Evolutionary conservation across 768 basidiomycete species (phyloP).

Genomic region (Chalciporus piperatus): DNA sequence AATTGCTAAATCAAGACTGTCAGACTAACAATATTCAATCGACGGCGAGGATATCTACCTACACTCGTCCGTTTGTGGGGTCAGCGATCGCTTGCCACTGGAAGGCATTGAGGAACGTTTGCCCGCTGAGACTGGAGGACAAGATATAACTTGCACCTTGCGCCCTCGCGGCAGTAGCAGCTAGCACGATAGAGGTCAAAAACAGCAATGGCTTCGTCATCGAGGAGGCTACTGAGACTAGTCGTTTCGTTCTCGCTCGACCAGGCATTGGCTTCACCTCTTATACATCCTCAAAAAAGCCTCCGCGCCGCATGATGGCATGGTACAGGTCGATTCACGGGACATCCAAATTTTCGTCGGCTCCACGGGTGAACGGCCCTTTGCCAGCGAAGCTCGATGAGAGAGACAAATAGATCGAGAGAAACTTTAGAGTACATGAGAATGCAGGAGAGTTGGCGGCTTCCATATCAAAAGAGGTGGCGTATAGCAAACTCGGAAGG

Average conservation of each 20-base stretch:
- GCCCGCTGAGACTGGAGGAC: constrained; percentile 46
- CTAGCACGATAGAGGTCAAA: constrained; percentile 7
- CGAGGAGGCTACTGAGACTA: background rate
- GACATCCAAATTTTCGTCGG: background rate
- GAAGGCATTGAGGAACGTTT: constrained; percentile 42
- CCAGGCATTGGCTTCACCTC: background rate
- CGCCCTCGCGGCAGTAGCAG: background rate
- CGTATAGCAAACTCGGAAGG: background rate
- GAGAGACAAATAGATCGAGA: background rate
- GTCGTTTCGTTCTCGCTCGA: background rate
- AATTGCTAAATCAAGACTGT: constrained; percentile 31
- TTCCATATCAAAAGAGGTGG: background rate
- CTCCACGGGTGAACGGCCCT: background rate
- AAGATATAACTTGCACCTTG: constrained; percentile 45
- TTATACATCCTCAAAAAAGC: constrained; percentile 7
- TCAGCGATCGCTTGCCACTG: constrained; percentile 30
- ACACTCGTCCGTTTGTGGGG: constrained; percentile 36
- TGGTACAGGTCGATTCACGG: background rate
- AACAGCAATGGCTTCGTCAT: constrained; percentile 6
- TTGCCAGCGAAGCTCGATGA: background rate
- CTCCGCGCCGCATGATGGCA: background rate
- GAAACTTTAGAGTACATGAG: background rate
- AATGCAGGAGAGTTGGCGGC: background rate
- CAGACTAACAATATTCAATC: background rate
- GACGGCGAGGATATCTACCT: background rate